phyloP scores from a whole-genome alignment of 371 early-diverging fungal species.

The Thermomucor indicae-seudaticae region DNA sequence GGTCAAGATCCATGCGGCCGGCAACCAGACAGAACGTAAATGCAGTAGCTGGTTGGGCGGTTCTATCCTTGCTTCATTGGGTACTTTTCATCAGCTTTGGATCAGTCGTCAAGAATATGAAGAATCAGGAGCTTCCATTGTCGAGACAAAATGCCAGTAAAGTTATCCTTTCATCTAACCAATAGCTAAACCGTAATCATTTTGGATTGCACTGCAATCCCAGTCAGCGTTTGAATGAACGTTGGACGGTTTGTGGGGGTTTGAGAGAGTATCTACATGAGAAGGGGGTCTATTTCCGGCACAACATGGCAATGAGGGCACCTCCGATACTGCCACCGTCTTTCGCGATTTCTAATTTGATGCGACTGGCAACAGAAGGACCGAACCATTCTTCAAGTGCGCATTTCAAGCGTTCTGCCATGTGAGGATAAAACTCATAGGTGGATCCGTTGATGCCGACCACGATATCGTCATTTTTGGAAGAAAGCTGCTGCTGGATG shows the following conservation, averaged over 20 bases:
- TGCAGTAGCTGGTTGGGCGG: conserved; percentile 96
- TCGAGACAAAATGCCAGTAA: conserved; percentile 85
- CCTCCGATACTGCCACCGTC: conserved; percentile 47
- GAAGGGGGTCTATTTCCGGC: no score
- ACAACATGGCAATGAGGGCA: conserved; percentile 43
- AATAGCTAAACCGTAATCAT: no score
- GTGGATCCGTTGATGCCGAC: conserved; percentile 38
- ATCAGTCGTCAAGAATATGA: conserved; percentile 80
- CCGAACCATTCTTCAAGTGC: conserved; percentile 36
- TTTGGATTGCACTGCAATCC: no score
- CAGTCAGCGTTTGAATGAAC: no score
- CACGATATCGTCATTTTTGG: conserved; percentile 15
- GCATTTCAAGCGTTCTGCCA: conserved; percentile 30
- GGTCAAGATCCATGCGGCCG: conserved; percentile 78
- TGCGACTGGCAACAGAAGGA: conserved; percentile 14
- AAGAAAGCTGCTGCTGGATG: conserved; percentile 21
- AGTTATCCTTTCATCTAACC: no score
- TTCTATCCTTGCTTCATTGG: conserved; percentile 90
- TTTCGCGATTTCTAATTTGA: conserved; percentile 33
- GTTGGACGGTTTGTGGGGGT: no score
- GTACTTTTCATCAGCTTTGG: conserved; percentile 97
- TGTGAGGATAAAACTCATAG: conserved; percentile 37
- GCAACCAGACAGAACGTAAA: conserved; percentile 76
- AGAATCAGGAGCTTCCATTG: conserved; percentile 79
- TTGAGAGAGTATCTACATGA: no score